Conservation (phyloP, 202 grass and related monocot species). For the Panicum virgatum region DNA sequence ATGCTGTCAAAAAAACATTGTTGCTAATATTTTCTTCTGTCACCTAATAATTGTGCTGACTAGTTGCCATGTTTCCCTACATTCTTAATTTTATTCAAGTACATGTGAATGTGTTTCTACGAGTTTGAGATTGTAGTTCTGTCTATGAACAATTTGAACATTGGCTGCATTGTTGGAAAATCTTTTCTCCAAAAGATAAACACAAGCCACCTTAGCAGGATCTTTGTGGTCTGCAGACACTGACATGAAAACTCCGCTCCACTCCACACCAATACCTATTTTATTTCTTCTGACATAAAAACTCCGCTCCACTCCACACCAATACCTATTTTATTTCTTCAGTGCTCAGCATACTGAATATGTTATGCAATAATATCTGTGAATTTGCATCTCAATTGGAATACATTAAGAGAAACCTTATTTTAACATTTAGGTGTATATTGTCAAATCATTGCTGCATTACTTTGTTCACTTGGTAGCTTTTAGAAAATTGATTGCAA, state of each 20-base stretch:
- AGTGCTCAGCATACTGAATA: not conserved
- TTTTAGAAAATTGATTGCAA: not conserved
- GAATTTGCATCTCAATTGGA: not conserved
- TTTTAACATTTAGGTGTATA: not conserved
- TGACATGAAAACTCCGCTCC: not conserved
- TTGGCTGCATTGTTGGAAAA: not conserved
- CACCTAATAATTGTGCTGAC: not conserved
- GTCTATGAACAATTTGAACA: not conserved
- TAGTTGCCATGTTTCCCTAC: too few species aligned
- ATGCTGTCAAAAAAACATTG: not conserved
- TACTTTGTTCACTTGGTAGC: constrained; percentile 1
- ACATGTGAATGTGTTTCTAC: not conserved
- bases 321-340: not conserved
- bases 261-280: too few species aligned
- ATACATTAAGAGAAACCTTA: not conserved
- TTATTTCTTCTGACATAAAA: not conserved
- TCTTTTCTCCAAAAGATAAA: not conserved
- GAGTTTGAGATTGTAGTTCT: not conserved
- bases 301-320: not conserved
- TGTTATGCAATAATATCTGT: not conserved
- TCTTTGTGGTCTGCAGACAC: not conserved
- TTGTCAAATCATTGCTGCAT: not conserved
- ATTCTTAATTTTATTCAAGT: not conserved
- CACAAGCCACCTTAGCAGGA: not conserved
- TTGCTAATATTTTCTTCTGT: not conserved